Evolutionary conservation across 805 yeast genomes (phyloP).

Genomic region (Kuraishia floccosa): DNA sequence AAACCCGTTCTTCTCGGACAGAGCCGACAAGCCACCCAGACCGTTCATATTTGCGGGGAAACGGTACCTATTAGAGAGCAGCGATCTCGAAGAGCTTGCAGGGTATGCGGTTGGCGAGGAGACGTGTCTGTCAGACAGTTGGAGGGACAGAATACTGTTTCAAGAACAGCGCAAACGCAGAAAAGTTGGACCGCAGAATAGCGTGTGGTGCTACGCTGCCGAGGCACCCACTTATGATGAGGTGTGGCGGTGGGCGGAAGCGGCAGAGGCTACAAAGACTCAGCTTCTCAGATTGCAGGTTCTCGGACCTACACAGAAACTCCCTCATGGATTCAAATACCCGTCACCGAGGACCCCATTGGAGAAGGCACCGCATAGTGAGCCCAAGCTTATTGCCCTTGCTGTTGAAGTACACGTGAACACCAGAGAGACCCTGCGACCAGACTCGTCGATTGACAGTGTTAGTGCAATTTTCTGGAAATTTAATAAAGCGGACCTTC

Average conservation of each 20-base stretch:
- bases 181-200: too few species aligned
- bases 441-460: slow-evolving; percentile 59
- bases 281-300: slow-evolving; percentile 33
- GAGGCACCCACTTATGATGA: not conserved
- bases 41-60: slow-evolving; percentile 63
- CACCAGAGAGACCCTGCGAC: slow-evolving; percentile 33
- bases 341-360: slow-evolving; percentile 16
- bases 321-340: slow-evolving; percentile 28
- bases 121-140: too few species aligned
- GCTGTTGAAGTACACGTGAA: slow-evolving; percentile 59
- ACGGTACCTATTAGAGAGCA: slow-evolving; percentile 28
- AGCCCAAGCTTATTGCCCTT: slow-evolving; percentile 42
- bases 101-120: not conserved
- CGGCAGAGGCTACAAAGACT: not conserved
- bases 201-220: not conserved
- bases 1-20: slow-evolving; percentile 53
- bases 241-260: not conserved
- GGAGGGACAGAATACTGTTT: too few species aligned
- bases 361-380: slow-evolving; percentile 22
- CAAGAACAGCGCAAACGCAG: slow-evolving; percentile 7
- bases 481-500: slow-evolving; percentile 30
- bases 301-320: too few species aligned
- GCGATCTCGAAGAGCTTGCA: not conserved
- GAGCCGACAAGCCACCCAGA: slow-evolving; percentile 34
- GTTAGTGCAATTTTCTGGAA: slow-evolving; percentile 55